Base-by-base conservation (phyloP, 164 flowering plant species). In the Berberis vulgaris region DNA sequence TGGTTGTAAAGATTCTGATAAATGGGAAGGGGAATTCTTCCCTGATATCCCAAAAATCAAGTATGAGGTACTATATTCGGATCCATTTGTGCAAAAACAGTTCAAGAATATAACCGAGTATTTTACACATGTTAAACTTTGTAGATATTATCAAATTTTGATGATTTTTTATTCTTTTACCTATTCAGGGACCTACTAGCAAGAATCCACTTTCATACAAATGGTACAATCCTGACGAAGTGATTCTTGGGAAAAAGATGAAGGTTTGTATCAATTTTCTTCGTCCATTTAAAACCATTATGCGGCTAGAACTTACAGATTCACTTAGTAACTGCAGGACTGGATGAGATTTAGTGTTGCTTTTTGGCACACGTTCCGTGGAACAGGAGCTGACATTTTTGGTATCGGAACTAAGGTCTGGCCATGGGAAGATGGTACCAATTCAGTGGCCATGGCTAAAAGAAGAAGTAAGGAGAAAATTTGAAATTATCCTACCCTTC, bases 401-500 rank as follows among this genome's bases (percentile, higher is more conserved):
- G 99, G 99, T 68, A 83, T 87, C 1, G 75, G 88, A 38, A 94
- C 99, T 41, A 91, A 94, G 78, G n/a, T 53, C 59, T 94, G 99
- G 99, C 99, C 99, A 2, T 91, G 99, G 99, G 99, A 94, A 78
- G 99, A 94, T 75, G 99, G 99, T 66, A 85, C 96, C 7, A 84
- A 94, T 71, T 91, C 99, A 39, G n/a, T 94, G 74, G 84, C 81
- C 39, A 94, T 94, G 96, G 99, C 99, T 56, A 94, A 91, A 76
- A 84, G 96, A 73, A 89, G 97, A 81, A 83, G 99, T 94, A 84
- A 69, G 91, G 60, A 49, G 47, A 6, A 57, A 39, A 13, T 64
- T 40, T 56, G 26, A 46, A 5, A 4, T 47, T 40, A 41, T 13
- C 5, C 56, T 4, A 43, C 10, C 46, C 39, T 7, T 1, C 4